A percentile compares a stretch with the other conserved stretches of the same genome.
These are phyloP conservation scores for Oligophagozyma castellii DNA, from an alignment of 1,139 yeast genomes.

Conservation along the genomic window DNA sequence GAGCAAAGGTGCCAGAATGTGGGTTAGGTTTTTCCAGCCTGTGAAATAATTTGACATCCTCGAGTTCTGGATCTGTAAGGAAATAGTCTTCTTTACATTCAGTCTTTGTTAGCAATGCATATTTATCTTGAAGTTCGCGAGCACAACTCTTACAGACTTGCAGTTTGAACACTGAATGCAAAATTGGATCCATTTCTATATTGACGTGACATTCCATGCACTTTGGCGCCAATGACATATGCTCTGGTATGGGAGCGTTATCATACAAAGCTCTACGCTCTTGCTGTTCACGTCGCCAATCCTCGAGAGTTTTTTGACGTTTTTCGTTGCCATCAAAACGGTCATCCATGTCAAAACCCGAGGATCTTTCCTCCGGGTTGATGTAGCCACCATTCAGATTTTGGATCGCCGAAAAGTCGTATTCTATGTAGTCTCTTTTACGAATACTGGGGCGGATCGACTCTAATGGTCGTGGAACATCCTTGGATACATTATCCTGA, in stretches of 20 bases:
- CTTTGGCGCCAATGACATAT: conserved; percentile 56
- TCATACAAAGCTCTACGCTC: conserved; percentile 26
- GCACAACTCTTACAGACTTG: conserved; percentile 75
- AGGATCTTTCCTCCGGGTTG: conserved; percentile 29
- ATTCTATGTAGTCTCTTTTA: conserved; percentile 72
- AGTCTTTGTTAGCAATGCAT: conserved; percentile 81
- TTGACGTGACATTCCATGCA: conserved; percentile 70
- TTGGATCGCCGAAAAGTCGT: conserved; percentile 78
- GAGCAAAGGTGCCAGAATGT: conserved; percentile 70
- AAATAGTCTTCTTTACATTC: conserved; percentile 90
- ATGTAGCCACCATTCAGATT: conserved; percentile 85
- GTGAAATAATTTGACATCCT: conserved; percentile 53
- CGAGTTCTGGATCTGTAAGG: conserved; percentile 81
- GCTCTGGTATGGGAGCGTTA: conserved; percentile 58
- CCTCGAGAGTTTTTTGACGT: conserved; percentile 43
- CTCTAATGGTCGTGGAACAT: conserved; percentile 6
- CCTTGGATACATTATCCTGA: conserved; percentile 1
- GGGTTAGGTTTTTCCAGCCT: conserved; percentile 89
- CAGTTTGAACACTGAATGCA: conserved; percentile 51
- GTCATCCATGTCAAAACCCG: conserved; percentile 15
- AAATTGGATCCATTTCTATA: conserved; percentile 63
- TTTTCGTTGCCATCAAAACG: conserved; percentile 13
- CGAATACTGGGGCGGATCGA: conserved; percentile 29
- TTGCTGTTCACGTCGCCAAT: conserved; percentile 61
- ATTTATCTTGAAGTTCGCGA: conserved; percentile 66